Base-by-base conservation (phyloP, 116 monocot species). In the Cymodocea nodosa region DNA sequence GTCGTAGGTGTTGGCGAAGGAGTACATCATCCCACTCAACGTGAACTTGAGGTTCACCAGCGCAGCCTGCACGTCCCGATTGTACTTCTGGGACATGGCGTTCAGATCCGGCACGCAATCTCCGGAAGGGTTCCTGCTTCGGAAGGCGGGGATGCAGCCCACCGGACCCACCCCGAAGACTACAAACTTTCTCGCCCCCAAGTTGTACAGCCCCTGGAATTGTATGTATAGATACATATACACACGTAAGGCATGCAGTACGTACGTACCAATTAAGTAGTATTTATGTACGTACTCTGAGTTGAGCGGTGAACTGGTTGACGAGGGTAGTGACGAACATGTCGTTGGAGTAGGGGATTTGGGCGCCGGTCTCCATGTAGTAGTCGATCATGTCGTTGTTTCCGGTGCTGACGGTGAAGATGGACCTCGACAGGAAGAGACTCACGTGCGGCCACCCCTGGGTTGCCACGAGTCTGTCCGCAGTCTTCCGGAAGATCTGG, bases 121-220 rank as follows among this genome's bases (percentile, higher is more conserved):
- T 0, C 63, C 69, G 3, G 49, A 23, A 14, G 50, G 39, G 40
- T 23, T 55, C 15, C 1, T 5, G 15, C 60, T 58, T 13, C 13
- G 52, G 62, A 36, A 18, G 51, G 35, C n/a, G 6, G 52, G 63
- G 44, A 30, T 24, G 63, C 44, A 73, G 23, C 73, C 73, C 15
- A 66, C 6, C 1, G 6, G 10, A 4, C 37, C 44, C 15, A 48
- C 19, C 1, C 73, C 73, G 23, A 59, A 66, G 8, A 73, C 51
- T 16, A 23, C 59, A 22, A 73, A 73, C 30, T 60, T 73, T 19
- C 73, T 58, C 11, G 66, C 73, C 22, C 73, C 73, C 12, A 66
- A 59, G n/a, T 44, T 9, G 66, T 73, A 60, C 2, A 66, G 1
- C 15, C 5, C 24, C 61, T 60, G 51, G 35, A 52, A 52, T 39